Evolutionary conservation across 306 rosid genomes (phyloP), one percentile per base, ranked within the genome.

Genomic region (Corylus avellana): DNA sequence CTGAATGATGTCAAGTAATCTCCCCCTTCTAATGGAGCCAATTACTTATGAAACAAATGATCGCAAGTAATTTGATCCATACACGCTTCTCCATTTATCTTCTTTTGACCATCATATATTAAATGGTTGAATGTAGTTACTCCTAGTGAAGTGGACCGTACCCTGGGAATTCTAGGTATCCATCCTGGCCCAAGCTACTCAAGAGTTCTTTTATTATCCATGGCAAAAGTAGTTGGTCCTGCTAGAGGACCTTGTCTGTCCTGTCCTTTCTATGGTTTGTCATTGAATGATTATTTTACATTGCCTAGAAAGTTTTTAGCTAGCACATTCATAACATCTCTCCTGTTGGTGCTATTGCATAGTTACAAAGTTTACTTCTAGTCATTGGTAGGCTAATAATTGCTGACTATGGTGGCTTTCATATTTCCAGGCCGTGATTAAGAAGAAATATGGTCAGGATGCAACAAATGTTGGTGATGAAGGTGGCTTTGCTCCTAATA

Each of bases 401-500:
- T 66, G 1, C 6, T 25, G 25, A 25, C 48, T 85, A 14, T 49
- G 44, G 37, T 73, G 50, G 67, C 77, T 82, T 46, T 74, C 37
- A 42, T 53, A 39, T 75, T 80, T 81, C 75, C 92, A 96, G 99
- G 54, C 96, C 79, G 98, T 96, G 72, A 96, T 96, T 82, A 96
- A 96, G 87, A 96, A 96, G 96, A 96, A 96, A 76, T 94, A 94
- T 12, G 98, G 97, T 57, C 98, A 94, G 81, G 98, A 94, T 89
- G 98, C 98, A 61, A 80, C 94, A 4, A 96, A 96, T 80, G 99
- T 96, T 68, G 99, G 99, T 79, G 99, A 96, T 1, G 99, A 96
- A 89, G 99, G 99, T 82, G 99, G 99, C 48, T 96, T 96, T 77
- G 98, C 99, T 59, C 99, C 99, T 53, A 96, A 96, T 79, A 96